Evolutionary conservation across 257 asterid species (phyloP).

Genomic region (Perilla frutescens): DNA sequence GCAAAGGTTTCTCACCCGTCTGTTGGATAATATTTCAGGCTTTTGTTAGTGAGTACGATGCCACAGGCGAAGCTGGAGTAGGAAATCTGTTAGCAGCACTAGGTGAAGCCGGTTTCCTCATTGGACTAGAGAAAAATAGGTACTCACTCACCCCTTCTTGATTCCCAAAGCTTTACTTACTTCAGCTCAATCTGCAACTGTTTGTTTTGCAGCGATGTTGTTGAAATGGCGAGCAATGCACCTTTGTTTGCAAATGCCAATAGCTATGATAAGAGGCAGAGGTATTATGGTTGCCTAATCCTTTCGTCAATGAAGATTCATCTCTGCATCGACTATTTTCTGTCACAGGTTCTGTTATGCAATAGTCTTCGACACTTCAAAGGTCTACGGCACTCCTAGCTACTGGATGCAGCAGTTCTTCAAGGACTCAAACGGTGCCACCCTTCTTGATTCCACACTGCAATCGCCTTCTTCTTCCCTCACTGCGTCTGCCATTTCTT

Average conservation of each 20-base stretch:
- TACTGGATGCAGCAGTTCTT: constrained; percentile 95
- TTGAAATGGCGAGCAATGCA: constrained; percentile 93
- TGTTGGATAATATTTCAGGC: constrained; percentile 53
- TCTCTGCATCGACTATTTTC: not conserved
- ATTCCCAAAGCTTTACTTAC: not conserved
- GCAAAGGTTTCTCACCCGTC: constrained; percentile 27
- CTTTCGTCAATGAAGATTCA: not conserved
- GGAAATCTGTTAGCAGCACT: constrained; percentile 86
- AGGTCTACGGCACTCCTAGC: constrained; percentile 80
- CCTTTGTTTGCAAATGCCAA: constrained; percentile 83
- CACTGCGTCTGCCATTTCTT: constrained; percentile 66
- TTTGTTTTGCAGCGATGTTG: constrained; percentile 66
- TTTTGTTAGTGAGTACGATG: constrained; percentile 93
- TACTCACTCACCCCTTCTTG: constrained; percentile 24
- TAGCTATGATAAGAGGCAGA: constrained; percentile 50
- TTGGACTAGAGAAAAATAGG: constrained; percentile 88
- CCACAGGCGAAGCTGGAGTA: constrained; percentile 80
- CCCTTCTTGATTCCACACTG: constrained; percentile 64
- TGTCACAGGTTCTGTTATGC: constrained; percentile 81
- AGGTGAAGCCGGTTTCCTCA: constrained; percentile 85
- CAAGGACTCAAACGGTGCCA: constrained; percentile 83
- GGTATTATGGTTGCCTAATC: constrained; percentile 27
- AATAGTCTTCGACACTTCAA: constrained; percentile 82
- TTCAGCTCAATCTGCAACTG: not conserved
- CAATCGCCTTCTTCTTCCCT: constrained; percentile 56